Evolutionary conservation across 176 grass and related monocot genomes (phyloP), one percentile per base, ranked within the genome.

Genomic region (Musa troglodytarum): DNA sequence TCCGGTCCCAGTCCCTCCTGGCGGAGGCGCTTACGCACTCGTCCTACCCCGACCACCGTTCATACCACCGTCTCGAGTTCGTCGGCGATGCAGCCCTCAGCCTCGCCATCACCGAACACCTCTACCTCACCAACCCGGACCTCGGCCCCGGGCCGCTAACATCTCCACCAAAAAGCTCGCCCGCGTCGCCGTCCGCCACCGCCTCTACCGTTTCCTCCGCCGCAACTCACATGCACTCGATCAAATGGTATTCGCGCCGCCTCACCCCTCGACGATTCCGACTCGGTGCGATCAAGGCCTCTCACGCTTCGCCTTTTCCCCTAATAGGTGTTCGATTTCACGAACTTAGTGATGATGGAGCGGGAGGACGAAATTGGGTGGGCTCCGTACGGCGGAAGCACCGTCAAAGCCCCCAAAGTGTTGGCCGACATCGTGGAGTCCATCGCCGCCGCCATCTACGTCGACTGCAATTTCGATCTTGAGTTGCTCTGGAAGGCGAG

Each of bases 61-160:
- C 84, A 0, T 92, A 96, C 87, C 68, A 92, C 77, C 78, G 93
- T 56, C 89, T 96, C 21, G 93, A 92, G 85, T 92, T 90, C 81
- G 58, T 96, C 22, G 89, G 89, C 28, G 93, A 96, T 53, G 83
- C 89, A 17, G 87, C 76, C 20, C 79, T 92, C 8, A 77, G 84
- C 16, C 81, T 92, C 49, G 85, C 89, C 53, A 76, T 96, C 75
- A 71, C 83, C 15, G 86, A 84, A 52, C 90, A 69, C 78, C 68
- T 92, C 25, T 88, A 74, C 78, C 72, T 88, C 20, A 78, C 79
- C 54, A 80, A 96, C 68, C 87, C 81, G 6, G 54, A 21, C 19
- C 81, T 86, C 1, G 83, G 74, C 24, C 83, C 87, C 11, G 89
- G 93, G 17, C 83, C 29, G 93, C 87, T 54, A 92, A 92, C 74